These are phyloP conservation scores for Ascomycota sp. DNA, from an alignment of 2,329 filamentous ascomycete genomes.

Conservation along the genomic window DNA sequence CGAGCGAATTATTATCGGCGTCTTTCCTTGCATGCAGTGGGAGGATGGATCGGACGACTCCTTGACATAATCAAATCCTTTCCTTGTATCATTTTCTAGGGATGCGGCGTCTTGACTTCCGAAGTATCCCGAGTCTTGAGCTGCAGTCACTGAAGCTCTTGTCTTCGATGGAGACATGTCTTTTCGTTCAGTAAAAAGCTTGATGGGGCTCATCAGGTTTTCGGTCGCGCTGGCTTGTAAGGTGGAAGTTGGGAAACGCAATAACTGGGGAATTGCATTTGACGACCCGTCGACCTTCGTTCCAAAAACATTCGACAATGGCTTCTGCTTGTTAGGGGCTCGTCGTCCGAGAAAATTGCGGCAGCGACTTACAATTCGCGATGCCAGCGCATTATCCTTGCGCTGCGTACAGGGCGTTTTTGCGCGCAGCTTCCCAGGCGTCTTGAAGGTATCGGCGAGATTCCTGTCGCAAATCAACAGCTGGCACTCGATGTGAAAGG, in stretches of 20 bases:
- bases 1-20: no score
- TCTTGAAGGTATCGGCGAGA: slow-evolving; percentile 90
- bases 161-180: slow-evolving; percentile 11
- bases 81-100: background rate
- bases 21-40: no score
- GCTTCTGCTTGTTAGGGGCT: slow-evolving; percentile 20
- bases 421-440: slow-evolving; percentile 62
- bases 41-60: no score
- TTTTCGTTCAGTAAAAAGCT: slow-evolving; percentile 12
- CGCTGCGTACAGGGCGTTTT: slow-evolving; percentile 58
- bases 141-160: slow-evolving; percentile 5
- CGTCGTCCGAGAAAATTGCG: background rate
- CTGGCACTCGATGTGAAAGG: background rate
- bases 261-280: slow-evolving; percentile 31
- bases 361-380: slow-evolving; percentile 36
- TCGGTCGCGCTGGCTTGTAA: slow-evolving; percentile 22
- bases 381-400: slow-evolving; percentile 35
- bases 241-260: slow-evolving; percentile 36
- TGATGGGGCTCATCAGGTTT: slow-evolving; percentile 14
- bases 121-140: slow-evolving; percentile 49
- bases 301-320: slow-evolving; percentile 37
- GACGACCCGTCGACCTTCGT: no score
- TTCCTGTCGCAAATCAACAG: slow-evolving; percentile 34
- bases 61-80: no score
- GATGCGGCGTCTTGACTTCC: slow-evolving; percentile 33